Percentiles rank a stretch among this genome's conserved stretches.
Conservation (phyloP, 2,329 filamentous ascomycete genomes). For the Clathrospora elynae region DNA sequence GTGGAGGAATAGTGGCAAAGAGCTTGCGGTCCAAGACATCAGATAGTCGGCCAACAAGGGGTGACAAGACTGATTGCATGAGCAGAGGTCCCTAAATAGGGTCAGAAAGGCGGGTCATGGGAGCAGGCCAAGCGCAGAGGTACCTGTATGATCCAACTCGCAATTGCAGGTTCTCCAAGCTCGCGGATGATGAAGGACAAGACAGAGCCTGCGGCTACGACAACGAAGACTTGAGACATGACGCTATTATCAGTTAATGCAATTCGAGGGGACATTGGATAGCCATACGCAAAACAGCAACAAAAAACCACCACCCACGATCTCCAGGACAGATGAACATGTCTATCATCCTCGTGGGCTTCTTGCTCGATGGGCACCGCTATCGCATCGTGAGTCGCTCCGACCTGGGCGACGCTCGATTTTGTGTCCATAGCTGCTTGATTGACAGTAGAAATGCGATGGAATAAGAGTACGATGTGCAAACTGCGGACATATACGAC, state of each 20-base stretch:
- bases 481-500: slow-evolving; percentile 2
- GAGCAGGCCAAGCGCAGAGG: too few species aligned
- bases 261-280: slow-evolving; percentile 13
- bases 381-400: slow-evolving; percentile 16
- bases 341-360: slow-evolving; percentile 38
- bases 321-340: slow-evolving; percentile 60
- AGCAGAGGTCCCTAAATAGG: slow-evolving; percentile 58
- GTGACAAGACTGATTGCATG: slow-evolving; percentile 63
- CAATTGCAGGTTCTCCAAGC: slow-evolving; percentile 56
- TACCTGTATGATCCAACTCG: slow-evolving; percentile 63
- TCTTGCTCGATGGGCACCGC: slow-evolving; percentile 36
- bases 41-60: slow-evolving; percentile 61
- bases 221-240: slow-evolving; percentile 62
- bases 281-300: slow-evolving; percentile 54
- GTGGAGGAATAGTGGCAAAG: slow-evolving; percentile 58
- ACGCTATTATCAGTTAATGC: slow-evolving; percentile 39
- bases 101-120: not conserved
- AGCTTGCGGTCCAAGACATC: slow-evolving; percentile 63
- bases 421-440: slow-evolving; percentile 30
- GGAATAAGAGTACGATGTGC: too few species aligned
- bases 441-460: too few species aligned
- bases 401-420: slow-evolving; percentile 17
- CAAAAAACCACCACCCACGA: slow-evolving; percentile 60
- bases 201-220: slow-evolving; percentile 61
- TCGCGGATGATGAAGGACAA: slow-evolving; percentile 63